These are phyloP conservation scores for Calcarisporium arbuscula DNA, from an alignment of 2,329 filamentous ascomycete species.

Conservation along the genomic window DNA sequence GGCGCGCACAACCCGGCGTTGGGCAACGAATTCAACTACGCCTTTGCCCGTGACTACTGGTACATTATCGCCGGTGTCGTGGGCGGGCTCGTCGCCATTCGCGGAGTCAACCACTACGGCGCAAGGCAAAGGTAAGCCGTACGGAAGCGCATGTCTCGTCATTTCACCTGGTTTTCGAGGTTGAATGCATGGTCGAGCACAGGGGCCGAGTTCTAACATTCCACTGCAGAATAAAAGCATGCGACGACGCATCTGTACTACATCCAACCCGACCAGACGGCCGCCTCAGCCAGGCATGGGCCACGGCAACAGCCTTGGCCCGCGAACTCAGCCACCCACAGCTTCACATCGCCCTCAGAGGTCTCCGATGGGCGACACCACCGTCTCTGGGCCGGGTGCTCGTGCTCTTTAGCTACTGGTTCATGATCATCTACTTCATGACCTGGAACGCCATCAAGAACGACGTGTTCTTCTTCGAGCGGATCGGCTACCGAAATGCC, in stretches of 20 bases:
- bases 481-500: conserved; percentile 60
- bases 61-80: conserved; percentile 48
- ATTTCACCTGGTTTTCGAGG: neutral
- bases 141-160: neutral
- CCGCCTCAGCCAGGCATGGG: conserved; percentile 43
- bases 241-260: conserved; percentile 33
- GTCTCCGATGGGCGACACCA: conserved; percentile 50
- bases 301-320: conserved; percentile 49
- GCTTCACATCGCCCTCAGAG: conserved; percentile 38
- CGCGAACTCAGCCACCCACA: conserved; percentile 54
- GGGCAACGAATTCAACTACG: conserved; percentile 39
- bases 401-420: conserved; percentile 51
- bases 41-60: conserved; percentile 51
- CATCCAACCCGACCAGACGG: conserved; percentile 48
- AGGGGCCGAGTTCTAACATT: no score
- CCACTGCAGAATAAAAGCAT: conserved; percentile 37
- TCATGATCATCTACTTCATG: conserved; percentile 53
- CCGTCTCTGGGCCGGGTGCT: conserved; percentile 51
- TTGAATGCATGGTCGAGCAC: no score
- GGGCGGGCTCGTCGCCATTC: conserved; percentile 32
- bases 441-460: conserved; percentile 38
- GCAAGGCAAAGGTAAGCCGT: conserved; percentile 32
- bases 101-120: conserved; percentile 37
- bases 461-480: conserved; percentile 55
- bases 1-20: conserved; percentile 28